These are phyloP conservation scores for Senna tora DNA, from an alignment of 306 rosid genomes.

Conservation along the genomic window DNA sequence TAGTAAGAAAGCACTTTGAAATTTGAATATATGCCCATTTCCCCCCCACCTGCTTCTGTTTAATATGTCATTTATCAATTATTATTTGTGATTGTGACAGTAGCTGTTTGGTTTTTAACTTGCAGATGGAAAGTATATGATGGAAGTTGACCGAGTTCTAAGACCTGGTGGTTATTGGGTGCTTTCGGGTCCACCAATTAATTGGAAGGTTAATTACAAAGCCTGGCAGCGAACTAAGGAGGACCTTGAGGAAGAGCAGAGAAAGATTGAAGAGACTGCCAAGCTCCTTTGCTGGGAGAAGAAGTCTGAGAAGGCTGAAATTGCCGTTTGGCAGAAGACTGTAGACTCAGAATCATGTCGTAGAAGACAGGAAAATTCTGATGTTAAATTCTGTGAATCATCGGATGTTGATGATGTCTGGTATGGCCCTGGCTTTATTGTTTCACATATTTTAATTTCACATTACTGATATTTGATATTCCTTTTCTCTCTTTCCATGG, in stretches of 20 bases:
- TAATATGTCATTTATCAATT: constrained; percentile 18
- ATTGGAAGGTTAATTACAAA: constrained; percentile 65
- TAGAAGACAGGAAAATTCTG: constrained; percentile 57
- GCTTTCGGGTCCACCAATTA: constrained; percentile 81
- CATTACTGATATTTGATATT: background rate
- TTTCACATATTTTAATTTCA: constrained; percentile 11
- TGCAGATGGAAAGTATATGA: constrained; percentile 70
- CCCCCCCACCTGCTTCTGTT: constrained; percentile 12
- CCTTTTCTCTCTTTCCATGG: background rate
- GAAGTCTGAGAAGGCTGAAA: constrained; percentile 79
- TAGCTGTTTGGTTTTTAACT: constrained; percentile 19
- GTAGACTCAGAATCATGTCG: constrained; percentile 64
- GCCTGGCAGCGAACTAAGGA: constrained; percentile 80
- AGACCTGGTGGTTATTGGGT: constrained; percentile 91
- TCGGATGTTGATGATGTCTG: constrained; percentile 65
- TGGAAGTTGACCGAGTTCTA: constrained; percentile 81
- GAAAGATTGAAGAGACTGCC: constrained; percentile 75
- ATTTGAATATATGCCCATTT: background rate
- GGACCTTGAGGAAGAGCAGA: constrained; percentile 79
- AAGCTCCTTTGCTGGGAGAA: constrained; percentile 92
- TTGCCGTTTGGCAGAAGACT: constrained; percentile 80
- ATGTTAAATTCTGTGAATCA: constrained; percentile 56
- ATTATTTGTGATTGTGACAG: constrained; percentile 17
- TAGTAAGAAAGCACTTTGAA: constrained; percentile 15
- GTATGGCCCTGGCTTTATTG: constrained; percentile 40